phyloP scores from a whole-genome alignment of 805 yeast species.

The Nakazawaea pomicola region DNA sequence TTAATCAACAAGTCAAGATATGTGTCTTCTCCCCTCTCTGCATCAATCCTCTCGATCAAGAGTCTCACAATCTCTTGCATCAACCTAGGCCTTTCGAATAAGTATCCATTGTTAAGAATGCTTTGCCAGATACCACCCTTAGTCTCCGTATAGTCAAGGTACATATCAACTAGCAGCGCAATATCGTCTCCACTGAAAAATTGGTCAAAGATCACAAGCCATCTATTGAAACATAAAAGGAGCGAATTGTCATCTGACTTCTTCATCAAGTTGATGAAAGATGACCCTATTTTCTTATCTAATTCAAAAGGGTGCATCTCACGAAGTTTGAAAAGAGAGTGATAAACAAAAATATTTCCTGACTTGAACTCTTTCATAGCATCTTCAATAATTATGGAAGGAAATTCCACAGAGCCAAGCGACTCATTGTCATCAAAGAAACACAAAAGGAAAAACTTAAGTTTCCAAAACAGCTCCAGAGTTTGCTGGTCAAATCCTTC shows the following conservation, averaged over 20 bases:
- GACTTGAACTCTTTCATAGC: background rate
- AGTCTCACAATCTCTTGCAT: constrained; percentile 20
- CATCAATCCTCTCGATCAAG: constrained; percentile 3
- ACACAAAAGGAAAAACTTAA: constrained; percentile 42
- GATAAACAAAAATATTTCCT: constrained; percentile 23
- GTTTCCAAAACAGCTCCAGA: constrained; percentile 33
- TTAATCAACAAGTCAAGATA: constrained; percentile 13
- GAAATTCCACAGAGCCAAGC: background rate
- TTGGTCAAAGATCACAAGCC: constrained; percentile 45
- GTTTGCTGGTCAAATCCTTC: constrained; percentile 12
- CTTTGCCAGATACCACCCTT: constrained; percentile 16
- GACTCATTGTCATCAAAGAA: constrained; percentile 35
- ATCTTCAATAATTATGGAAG: constrained; percentile 3
- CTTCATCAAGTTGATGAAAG: constrained; percentile 23
- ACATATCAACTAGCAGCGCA: constrained; percentile 20
- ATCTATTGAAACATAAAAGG: constrained; percentile 37
- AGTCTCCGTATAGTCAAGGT: constrained; percentile 20
- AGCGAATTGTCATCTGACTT: constrained; percentile 16
- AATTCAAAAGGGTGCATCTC: constrained; percentile 36
- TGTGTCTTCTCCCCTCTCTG: background rate
- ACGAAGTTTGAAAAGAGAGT: constrained; percentile 42
- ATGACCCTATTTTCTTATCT: constrained; percentile 11
- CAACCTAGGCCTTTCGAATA: constrained; percentile 45
- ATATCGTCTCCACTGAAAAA: constrained; percentile 28
- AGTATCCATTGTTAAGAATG: constrained; percentile 30